Percentiles rank a stretch among this genome's conserved stretches.
phyloP scores from a whole-genome alignment of 352 stramenopile species.

The Pythium myriotylum region DNA sequence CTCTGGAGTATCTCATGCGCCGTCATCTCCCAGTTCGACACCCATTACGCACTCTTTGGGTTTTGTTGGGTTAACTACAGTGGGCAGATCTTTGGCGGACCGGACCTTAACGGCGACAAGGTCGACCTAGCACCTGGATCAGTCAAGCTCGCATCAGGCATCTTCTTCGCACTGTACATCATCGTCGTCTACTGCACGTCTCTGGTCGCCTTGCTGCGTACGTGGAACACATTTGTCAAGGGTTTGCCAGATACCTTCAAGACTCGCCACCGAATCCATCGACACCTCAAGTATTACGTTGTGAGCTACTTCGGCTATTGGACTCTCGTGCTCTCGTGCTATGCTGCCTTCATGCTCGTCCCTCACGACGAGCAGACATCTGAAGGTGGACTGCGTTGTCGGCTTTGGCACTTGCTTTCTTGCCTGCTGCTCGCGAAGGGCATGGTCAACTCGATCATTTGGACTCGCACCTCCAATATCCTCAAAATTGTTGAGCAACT shows the following conservation, averaged over 20 bases:
- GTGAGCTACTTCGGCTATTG: conserved; percentile 87
- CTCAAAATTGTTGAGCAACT: conserved; percentile 74
- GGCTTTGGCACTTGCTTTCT: conserved; percentile 72
- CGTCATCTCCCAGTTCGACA: conserved; percentile 77
- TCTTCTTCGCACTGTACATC: conserved; percentile 87
- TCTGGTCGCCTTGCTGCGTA: conserved; percentile 70
- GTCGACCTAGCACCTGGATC: not conserved
- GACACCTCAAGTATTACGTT: conserved; percentile 89
- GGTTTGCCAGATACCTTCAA: conserved; percentile 75
- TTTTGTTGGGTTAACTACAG: conserved; percentile 82
- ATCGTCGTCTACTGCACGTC: conserved; percentile 81
- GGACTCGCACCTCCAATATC: conserved; percentile 85
- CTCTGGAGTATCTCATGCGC: conserved; percentile 74
- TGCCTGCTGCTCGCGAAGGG: conserved; percentile 75
- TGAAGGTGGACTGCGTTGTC: conserved; percentile 49
- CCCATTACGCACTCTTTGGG: conserved; percentile 72
- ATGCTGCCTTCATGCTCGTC: conserved; percentile 68
- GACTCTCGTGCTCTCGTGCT: conserved; percentile 74
- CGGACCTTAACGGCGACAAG: conserved; percentile 34
- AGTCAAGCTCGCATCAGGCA: conserved; percentile 47
- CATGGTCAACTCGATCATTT: conserved; percentile 83
- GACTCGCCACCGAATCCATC: conserved; percentile 74
- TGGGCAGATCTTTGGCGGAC: conserved; percentile 35
- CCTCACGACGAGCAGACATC: conserved; percentile 30
- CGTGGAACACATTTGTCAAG: conserved; percentile 82